These are phyloP conservation scores for Protea cynaroides DNA, from an alignment of 164 flowering plant genomes.

Conservation along the genomic window DNA sequence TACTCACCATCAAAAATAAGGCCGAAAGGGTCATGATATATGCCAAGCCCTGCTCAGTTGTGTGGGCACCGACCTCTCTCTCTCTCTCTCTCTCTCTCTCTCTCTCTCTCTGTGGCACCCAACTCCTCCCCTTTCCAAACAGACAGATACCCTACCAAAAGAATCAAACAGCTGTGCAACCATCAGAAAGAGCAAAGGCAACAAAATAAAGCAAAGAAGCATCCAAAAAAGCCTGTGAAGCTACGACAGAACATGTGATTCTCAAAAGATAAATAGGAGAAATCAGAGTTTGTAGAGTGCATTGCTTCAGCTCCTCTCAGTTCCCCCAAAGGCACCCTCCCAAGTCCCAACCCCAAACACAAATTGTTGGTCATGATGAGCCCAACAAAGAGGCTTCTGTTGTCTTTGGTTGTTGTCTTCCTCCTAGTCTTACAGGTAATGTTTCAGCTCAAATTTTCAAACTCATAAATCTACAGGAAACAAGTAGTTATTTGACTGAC, in stretches of 20 bases:
- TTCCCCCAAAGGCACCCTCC: neutral
- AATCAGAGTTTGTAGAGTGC: neutral
- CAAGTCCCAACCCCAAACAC: neutral
- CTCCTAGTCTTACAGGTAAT: neutral
- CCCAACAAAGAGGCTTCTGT: neutral
- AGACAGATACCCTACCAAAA: too few species aligned
- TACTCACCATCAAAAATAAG: too few species aligned
- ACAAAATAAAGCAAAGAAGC: too few species aligned
- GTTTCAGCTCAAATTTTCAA: neutral
- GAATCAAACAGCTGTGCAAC: too few species aligned
- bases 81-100: too few species aligned
- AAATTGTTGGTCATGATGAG: too few species aligned
- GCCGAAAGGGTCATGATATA: too few species aligned
- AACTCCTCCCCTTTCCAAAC: too few species aligned
- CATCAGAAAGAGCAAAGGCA: neutral
- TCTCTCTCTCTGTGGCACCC: too few species aligned
- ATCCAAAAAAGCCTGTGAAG: neutral
- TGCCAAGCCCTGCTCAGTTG: too few species aligned
- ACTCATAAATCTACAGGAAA: neutral
- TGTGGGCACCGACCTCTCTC: too few species aligned
- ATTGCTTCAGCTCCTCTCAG: neutral
- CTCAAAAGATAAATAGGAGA: neutral
- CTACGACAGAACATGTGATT: neutral
- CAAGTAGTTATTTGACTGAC: too few species aligned
- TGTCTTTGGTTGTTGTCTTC: neutral